Base-by-base conservation (phyloP, 371 early-diverging fungal genomes). In the Gilbertella persicaria region DNA sequence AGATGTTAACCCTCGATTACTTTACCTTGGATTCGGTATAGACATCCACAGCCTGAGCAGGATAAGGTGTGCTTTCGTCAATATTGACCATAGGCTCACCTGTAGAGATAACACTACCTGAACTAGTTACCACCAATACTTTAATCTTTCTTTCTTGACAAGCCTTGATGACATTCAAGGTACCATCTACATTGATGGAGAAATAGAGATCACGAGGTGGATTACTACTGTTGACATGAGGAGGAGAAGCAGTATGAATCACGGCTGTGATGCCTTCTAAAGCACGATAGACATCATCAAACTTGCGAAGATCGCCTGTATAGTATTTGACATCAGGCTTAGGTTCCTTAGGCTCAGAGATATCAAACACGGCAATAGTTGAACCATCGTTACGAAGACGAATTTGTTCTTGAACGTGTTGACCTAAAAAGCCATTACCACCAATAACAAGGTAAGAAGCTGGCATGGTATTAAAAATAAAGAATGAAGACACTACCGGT, bases 191-290 rank as follows among this genome's bases (percentile, higher is more conserved):
- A 61, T 96, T 95, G 61, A 95, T 94, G 20, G 79, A 80, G 40
- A 83, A 82, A 33, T 83, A 75, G 30, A 81, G 82, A 66, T 85
- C 86, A 62, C 87, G 86, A 30, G 89, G 82, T 4, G 96, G 95
- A 24, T 93, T 92, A 12, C 94, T 93, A 0, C 93, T 89, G 69
- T 94, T 93, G 69, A 95, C 75, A 67, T 87, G 88, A 42, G 89
- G 82, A 9, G 96, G 95, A 4, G 95, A 94, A 3, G 96, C 97
- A 0, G 94, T 91, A 74, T 97, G 96, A 67, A 96, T 88, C 29
- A 94, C 95, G 46, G 84, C 82, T 6, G 84, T 81, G 37, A 85
- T 85, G 25, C 83, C 81, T 29, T 71, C 75, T 5, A 90, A 65
- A 0, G 94, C 92, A 5, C 54, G 48, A 23, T 60, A 74, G n/a